These are phyloP conservation scores for Vigna trinervia DNA, from an alignment of 306 rosid genomes.

Conservation along the genomic window DNA sequence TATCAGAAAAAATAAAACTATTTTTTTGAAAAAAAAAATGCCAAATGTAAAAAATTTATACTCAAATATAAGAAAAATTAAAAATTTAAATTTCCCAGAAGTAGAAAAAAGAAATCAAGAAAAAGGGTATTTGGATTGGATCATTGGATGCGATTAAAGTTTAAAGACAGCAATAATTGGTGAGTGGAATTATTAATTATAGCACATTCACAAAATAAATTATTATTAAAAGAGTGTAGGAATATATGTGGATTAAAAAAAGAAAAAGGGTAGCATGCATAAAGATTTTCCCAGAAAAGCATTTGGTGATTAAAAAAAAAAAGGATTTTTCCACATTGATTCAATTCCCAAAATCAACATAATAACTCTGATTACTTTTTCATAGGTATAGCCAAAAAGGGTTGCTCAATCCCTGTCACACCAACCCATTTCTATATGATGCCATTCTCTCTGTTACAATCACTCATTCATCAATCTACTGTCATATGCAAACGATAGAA, in stretches of 20 bases:
- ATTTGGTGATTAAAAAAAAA: not conserved
- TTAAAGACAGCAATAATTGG: slow-evolving; percentile 15
- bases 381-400: slow-evolving; percentile 4
- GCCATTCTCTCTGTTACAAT: no score
- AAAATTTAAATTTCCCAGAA: no score
- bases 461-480: no score
- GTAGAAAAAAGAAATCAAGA: no score
- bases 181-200: not conserved
- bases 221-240: not conserved
- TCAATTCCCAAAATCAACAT: not conserved
- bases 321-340: not conserved
- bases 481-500: not conserved
- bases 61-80: no score
- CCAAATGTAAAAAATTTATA: no score
- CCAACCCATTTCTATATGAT: not conserved
- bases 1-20: no score
- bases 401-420: not conserved
- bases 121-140: not conserved
- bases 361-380: not conserved
- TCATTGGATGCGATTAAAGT: slow-evolving; percentile 5
- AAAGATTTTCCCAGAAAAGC: not conserved
- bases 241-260: no score
- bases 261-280: not conserved
- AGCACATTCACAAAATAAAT: not conserved
- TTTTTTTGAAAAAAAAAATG: no score